These are phyloP conservation scores for Sugiyamaella xylanicola DNA, from an alignment of 1,139 yeast species.

Conservation along the genomic window DNA sequence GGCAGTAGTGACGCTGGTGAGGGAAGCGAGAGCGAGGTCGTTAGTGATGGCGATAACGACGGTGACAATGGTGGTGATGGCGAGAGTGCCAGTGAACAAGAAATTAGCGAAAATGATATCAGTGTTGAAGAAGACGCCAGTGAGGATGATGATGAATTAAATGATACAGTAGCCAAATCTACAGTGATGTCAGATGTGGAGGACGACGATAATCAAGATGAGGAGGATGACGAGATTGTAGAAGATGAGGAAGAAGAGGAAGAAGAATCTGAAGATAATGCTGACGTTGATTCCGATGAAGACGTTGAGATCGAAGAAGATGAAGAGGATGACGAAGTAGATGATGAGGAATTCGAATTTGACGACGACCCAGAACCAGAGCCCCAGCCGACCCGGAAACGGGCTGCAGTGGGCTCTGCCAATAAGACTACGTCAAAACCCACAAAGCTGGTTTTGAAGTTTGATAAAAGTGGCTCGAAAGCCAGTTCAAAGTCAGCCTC, in stretches of 20 bases:
- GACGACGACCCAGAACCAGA: conserved; percentile 15
- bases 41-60: conserved; percentile 27
- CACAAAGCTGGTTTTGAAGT: conserved; percentile 19
- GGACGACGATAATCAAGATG: conserved; percentile 21
- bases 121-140: conserved; percentile 28
- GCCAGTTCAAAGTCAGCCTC: neutral
- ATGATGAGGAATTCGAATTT: conserved; percentile 21
- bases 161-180: conserved; percentile 18
- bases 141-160: conserved; percentile 27
- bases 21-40: conserved; percentile 28
- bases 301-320: conserved; percentile 8
- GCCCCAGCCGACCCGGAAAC: conserved; percentile 5
- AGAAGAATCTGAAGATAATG: neutral
- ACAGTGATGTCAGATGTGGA: conserved; percentile 20
- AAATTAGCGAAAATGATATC: conserved; percentile 29
- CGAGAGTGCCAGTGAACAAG: conserved; percentile 32
- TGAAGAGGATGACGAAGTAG: conserved; percentile 5
- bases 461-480: conserved; percentile 18
- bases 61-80: conserved; percentile 27
- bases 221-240: conserved; percentile 2
- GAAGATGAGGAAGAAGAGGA: conserved; percentile 9
- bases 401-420: conserved; percentile 1
- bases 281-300: conserved; percentile 5
- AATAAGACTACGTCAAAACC: neutral
- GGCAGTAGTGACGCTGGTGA: conserved; percentile 23